Conservation (phyloP, 2,329 filamentous ascomycete species). For the Neonectria hederae region DNA sequence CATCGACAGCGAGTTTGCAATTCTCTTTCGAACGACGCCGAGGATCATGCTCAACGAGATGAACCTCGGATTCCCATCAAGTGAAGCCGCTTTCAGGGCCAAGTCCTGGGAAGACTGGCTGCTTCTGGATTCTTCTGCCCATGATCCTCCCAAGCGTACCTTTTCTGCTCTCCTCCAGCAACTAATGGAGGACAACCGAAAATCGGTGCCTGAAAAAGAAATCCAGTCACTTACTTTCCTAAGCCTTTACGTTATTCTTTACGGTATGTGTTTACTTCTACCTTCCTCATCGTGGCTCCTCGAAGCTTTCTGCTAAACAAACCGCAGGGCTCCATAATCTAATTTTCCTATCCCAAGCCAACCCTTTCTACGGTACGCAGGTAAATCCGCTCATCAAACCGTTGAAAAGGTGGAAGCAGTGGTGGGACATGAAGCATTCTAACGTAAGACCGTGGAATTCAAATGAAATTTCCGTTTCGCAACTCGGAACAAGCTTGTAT, state of each 20-base stretch:
- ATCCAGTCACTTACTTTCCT: not conserved
- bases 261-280: not conserved
- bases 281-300: not conserved
- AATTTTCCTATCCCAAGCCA: not conserved
- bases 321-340: not conserved
- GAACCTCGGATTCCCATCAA: not conserved
- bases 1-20: not conserved
- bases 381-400: not conserved
- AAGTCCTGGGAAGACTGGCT: not conserved
- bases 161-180: not conserved
- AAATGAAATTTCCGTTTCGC: not conserved
- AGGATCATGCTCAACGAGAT: not conserved
- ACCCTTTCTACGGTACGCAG: not conserved
- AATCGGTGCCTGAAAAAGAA: not conserved
- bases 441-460: not conserved
- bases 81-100: not conserved
- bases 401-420: not conserved
- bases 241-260: not conserved
- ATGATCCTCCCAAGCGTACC: not conserved
- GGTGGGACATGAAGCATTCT: not conserved
- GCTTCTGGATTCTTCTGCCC: not conserved
- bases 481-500: not conserved
- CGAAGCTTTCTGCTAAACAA: not conserved
- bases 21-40: not conserved
- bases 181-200: not conserved